Evolutionary conservation across 106 monocot species (phyloP).

Genomic region (Allium sativum): DNA sequence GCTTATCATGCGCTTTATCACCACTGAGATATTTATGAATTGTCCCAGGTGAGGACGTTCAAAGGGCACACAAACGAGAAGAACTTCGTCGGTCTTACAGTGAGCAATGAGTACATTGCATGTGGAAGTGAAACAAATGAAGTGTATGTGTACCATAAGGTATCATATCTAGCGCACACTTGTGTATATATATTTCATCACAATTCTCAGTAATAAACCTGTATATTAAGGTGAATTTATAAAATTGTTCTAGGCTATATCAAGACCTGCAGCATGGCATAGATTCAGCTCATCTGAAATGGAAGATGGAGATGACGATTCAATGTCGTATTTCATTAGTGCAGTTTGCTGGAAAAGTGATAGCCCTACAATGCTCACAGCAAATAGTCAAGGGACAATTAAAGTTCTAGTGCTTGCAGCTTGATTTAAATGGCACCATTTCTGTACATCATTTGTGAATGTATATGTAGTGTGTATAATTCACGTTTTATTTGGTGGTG

Average conservation of each 20-base stretch:
- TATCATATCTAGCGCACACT: not conserved
- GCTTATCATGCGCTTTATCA: too few relatives aligned
- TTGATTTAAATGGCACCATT: conserved; percentile 12
- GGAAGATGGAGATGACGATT: conserved; percentile 69
- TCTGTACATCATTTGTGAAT: too few relatives aligned
- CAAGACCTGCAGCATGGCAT: conserved; percentile 75
- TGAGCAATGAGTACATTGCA: conserved; percentile 84
- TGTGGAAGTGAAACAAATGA: conserved; percentile 99
- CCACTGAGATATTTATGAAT: not conserved
- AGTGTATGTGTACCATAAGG: conserved; percentile 94
- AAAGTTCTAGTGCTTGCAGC: conserved; percentile 92
- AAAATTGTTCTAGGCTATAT: conserved; percentile 53
- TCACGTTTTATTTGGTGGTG: too few relatives aligned
- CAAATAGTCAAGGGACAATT: conserved; percentile 94
- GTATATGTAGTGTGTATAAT: too few relatives aligned
- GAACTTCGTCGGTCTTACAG: conserved; percentile 94
- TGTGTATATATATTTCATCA: too few relatives aligned
- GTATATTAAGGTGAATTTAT: too few relatives aligned
- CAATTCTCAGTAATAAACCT: too few relatives aligned
- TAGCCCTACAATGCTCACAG: conserved; percentile 88
- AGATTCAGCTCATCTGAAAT: conserved; percentile 75
- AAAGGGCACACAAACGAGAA: conserved; percentile 96
- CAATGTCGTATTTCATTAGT: conserved; percentile 81
- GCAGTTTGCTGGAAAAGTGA: conserved; percentile 98
- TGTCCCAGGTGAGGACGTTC: conserved; percentile 70